Base-by-base conservation (phyloP, 1,284 basidiomycete genomes). In the Cutaneotrichosporon spelunceum region DNA sequence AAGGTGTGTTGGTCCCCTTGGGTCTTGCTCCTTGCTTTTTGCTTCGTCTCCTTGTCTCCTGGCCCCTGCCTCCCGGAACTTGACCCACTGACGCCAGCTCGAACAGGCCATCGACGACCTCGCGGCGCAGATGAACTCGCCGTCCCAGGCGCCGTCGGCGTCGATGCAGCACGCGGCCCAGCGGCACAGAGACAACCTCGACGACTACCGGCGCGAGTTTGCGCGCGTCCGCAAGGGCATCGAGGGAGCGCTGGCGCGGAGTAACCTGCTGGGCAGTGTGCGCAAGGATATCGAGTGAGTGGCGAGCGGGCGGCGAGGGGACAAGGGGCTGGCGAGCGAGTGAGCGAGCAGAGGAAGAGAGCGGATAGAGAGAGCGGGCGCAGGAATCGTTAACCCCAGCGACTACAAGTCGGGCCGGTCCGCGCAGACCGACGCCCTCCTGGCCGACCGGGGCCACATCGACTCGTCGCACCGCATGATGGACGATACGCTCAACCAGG, bases 381-480 rank as follows among this genome's bases (percentile, higher is more conserved):
- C n/a, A n/a, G n/a, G n/a, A n/a, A n/a, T n/a, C n/a, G n/a, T 33
- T 57, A 33, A 57, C 49, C n/a, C 6, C 67, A 83, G 82, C 63
- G 80, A 81, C 23, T 96, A 95, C 81, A 96, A 95, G 68, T 77
- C 80, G 0, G 75, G 80, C 10, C 79, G 79, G 69, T 89, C 90
- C 4, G 88, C 88, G 4, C 87, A 91, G 55, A 87, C 90, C 4
- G 94, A 98, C 70, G 86, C 90, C 2, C 80, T 98, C 42, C 82
- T 99, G 19, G 87, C 88, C 23, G 95, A 99, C 79, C 84, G 96
- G 36, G 85, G 87, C 5, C 84, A 86, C 61, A 93, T 99, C 69
- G 95, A 98, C 78, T 90, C 87, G 68, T 92, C 89, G 26, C 93
- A 98, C 80, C 82, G 85, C 66, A 97, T 98, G 93, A 90, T 93